Evolutionary conservation across 139 green algal genomes (phyloP).

Genomic region (Chlamydomonas applanata): DNA sequence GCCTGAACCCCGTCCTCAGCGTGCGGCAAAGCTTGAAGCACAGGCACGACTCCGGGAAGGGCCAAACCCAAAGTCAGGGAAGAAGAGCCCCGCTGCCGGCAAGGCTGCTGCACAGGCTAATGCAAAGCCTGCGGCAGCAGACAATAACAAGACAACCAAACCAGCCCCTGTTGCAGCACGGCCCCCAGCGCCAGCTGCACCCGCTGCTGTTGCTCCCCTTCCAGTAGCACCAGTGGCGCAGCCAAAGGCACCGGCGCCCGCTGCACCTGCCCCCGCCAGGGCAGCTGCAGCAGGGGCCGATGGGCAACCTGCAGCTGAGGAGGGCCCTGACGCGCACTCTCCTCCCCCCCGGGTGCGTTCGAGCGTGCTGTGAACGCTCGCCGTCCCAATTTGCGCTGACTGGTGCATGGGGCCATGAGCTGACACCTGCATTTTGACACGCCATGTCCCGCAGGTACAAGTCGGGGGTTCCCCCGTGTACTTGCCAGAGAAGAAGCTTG

Average conservation of each 20-base stretch:
- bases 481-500: conserved; percentile 85
- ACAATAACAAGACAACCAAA: neutral
- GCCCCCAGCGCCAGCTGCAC: conserved; percentile 10
- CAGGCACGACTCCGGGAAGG: conserved; percentile 18
- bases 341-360: conserved; percentile 2
- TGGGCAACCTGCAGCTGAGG: neutral
- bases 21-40: conserved; percentile 19
- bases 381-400: neutral
- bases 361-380: neutral
- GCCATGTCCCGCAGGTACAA: conserved; percentile 61
- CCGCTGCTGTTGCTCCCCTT: neutral
- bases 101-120: no score
- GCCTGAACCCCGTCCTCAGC: conserved; percentile 10
- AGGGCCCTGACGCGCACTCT: conserved; percentile 13
- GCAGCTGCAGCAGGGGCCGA: neutral
- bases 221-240: conserved; percentile 1
- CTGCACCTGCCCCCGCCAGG: neutral
- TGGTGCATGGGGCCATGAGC: neutral
- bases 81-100: neutral
- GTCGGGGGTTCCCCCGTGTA: conserved; percentile 85
- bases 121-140: no score
- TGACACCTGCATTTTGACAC: neutral
- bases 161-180: neutral
- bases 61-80: neutral
- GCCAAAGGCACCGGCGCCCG: neutral